These are phyloP conservation scores for Nannochloropsis salina DNA, from an alignment of 108 stramenopile genomes.

Conservation along the genomic window DNA sequence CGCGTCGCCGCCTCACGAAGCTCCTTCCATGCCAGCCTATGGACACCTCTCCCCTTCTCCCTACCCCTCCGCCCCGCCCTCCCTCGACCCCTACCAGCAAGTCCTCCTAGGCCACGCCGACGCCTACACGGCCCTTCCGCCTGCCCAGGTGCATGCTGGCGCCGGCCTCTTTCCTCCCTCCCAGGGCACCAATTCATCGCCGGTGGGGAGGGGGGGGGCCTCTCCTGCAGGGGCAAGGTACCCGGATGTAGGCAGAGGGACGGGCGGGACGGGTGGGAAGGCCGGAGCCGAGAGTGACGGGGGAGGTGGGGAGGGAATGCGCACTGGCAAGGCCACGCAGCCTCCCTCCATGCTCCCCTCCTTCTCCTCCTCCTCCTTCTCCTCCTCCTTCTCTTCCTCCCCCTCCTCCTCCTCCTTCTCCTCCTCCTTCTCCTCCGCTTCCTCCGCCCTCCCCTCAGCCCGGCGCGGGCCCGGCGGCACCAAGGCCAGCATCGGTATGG, in stretches of 20 bases:
- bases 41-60: background rate
- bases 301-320: background rate
- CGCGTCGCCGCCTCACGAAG: too few relatives aligned
- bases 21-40: too few relatives aligned
- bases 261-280: background rate
- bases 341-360: background rate
- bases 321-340: background rate
- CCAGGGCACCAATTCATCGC: too few relatives aligned
- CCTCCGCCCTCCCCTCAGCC: slow-evolving; percentile 14
- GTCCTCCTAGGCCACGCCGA: background rate
- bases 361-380: background rate
- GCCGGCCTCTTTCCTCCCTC: background rate
- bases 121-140: background rate
- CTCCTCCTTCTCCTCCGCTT: slow-evolving; percentile 3
- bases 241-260: background rate
- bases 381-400: background rate
- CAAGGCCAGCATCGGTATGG: too few relatives aligned
- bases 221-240: too few relatives aligned
- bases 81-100: background rate
- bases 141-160: background rate
- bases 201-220: too few relatives aligned
- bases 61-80: background rate
- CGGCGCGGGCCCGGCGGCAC: too few relatives aligned
- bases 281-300: background rate
- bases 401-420: background rate